phyloP scores from a whole-genome alignment of 1,139 yeast genomes.

The Suhomyces anneliseae region DNA sequence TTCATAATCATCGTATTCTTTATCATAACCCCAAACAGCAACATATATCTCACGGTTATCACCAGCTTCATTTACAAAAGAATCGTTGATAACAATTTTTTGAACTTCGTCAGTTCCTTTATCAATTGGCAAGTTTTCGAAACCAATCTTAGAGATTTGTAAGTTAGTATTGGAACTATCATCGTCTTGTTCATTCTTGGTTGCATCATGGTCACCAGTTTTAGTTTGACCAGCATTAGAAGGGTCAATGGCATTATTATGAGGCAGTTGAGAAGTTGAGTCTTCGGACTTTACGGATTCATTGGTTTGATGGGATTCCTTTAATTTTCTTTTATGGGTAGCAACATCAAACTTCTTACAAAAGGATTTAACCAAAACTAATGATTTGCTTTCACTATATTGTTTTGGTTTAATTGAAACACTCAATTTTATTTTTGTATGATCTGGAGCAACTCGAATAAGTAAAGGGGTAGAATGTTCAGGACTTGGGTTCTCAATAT shows the following conservation, averaged over 20 bases:
- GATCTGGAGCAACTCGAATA: slow-evolving; percentile 24
- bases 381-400: slow-evolving; percentile 15
- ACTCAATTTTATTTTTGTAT: slow-evolving; percentile 27
- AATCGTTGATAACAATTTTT: slow-evolving; percentile 34
- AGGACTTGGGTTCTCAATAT: slow-evolving; percentile 25
- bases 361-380: slow-evolving; percentile 30
- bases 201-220: neutral
- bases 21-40: slow-evolving; percentile 32
- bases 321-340: slow-evolving; percentile 8
- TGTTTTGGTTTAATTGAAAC: slow-evolving; percentile 22
- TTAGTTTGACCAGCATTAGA: neutral
- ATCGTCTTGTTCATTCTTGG: no score
- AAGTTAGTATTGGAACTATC: neutral
- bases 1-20: slow-evolving; percentile 16
- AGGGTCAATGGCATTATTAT: neutral
- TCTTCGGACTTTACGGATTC: neutral
- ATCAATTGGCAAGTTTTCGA: slow-evolving; percentile 29
- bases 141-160: slow-evolving; percentile 31
- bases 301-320: no score
- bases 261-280: neutral
- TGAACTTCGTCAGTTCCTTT: slow-evolving; percentile 19
- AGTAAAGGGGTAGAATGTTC: slow-evolving; percentile 26
- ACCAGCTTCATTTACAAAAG: slow-evolving; percentile 19
- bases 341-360: slow-evolving; percentile 6
- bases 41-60: slow-evolving; percentile 25